A percentile compares a stretch with the other conserved stretches of the same genome.
Conservation (phyloP, 139 green algal genomes). For the Mesostigma viride region DNA sequence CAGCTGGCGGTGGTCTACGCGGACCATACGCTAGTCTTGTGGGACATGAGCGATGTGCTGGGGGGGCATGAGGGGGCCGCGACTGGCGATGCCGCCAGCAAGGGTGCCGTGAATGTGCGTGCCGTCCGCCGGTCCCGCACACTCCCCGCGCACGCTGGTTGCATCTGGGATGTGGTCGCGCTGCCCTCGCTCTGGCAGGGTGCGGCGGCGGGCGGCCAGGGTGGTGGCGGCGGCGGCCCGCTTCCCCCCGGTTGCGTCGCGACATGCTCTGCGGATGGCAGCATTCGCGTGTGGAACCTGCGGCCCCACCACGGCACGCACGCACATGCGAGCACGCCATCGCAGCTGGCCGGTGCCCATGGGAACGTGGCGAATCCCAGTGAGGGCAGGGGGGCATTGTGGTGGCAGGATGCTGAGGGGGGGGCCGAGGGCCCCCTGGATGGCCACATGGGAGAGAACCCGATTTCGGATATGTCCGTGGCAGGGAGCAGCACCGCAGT, state of each 20-base stretch:
- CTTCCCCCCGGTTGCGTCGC: constrained; percentile 2
- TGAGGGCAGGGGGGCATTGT: not conserved
- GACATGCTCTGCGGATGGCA: constrained; percentile 40
- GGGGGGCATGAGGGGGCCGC: too few relatives aligned
- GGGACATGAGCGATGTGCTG: too few relatives aligned
- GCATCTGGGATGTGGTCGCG: constrained; percentile 35
- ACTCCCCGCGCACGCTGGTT: constrained; percentile 34
- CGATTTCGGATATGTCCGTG: not conserved
- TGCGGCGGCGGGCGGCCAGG: too few relatives aligned
- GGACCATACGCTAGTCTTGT: not conserved
- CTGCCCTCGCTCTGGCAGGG: not conserved
- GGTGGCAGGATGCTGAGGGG: not conserved
- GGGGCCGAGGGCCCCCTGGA: not conserved
- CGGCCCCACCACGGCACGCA: too few relatives aligned
- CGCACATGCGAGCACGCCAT: too few relatives aligned
- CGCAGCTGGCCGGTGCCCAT: not conserved
- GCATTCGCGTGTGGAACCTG: constrained; percentile 36
- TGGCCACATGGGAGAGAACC: not conserved
- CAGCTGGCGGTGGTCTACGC: not conserved
- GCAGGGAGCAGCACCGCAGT: too few relatives aligned
- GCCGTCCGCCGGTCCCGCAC: constrained; percentile 5
- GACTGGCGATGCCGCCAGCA: too few relatives aligned
- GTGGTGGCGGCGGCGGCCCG: too few relatives aligned
- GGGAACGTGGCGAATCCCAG: not conserved
- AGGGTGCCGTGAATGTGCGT: too few relatives aligned